Evolutionary conservation across 331 rosid genomes (phyloP), one percentile per base, ranked within the genome.

Genomic region (Pyrus hybrid): DNA sequence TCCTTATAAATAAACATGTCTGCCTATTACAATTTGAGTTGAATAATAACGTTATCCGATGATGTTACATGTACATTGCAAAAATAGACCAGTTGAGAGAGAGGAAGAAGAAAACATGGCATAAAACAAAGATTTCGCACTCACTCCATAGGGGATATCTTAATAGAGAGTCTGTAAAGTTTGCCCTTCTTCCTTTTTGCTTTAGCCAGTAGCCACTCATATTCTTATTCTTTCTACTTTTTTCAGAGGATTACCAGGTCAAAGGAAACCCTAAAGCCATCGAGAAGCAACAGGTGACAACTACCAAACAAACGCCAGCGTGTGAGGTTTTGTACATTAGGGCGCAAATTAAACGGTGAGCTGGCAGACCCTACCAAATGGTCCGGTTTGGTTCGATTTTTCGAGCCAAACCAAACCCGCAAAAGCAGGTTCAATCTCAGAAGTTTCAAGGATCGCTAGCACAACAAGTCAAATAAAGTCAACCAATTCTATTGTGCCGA

Each of bases 91-190:
- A 6, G 9, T 49, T 16, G 56, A 6, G 21, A 49, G 56, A 49
- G 56, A 30, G 2, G n/a, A 4, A 18, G 45, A 68, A 54, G 69
- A 68, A 74, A 68, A 60, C 77, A 49, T 67, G 32, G 82, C 64
- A 84, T 75, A 80, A 83, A 89, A 89, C 91, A 89, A 87, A 86
- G 47, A 76, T 73, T 83, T 86, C 88, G 68, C 91, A 18, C 85
- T 84, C 90, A n/a, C 69, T 79, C 83, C 83, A 75, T 75, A 66
- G 71, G 43, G 8, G 68, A 64, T 3, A 76, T 74, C 61, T 73
- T 58, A 80, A 64, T 37, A 37, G 64, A 32, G 76, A 23, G 64
- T 75, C 68, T 63, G 72, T 63, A 37, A 72, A 80, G 41, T 51
- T 61, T 64, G 47, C 60, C 28, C 45, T 77, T 74, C 51, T 67